Evolutionary conservation across 257 asterid species (phyloP), one percentile per base, ranked within the genome.

Genomic region (Echites panduratus): DNA sequence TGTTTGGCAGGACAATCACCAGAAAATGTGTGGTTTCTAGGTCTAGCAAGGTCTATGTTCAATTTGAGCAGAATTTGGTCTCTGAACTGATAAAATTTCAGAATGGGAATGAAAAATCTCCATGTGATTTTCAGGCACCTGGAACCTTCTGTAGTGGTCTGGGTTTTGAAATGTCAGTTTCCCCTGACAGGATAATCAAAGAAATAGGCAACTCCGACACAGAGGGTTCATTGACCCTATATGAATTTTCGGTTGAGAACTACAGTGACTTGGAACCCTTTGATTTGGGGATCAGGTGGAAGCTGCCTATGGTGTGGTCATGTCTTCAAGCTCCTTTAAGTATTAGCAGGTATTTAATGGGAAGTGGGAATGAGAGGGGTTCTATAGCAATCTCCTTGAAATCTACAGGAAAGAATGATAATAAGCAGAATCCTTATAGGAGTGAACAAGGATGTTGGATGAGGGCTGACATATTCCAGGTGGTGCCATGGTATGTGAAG

Each of bases 401-500:
- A 75, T 82, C 98, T 44, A 79, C 85, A 8, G 65, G 79, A 43
- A 69, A 32, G 63, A 77, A 72, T 78, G 86, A 74, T 75, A 70
- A 63, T 68, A 35, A 77, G 27, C 82, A 75, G 53, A 71, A 70
- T 70, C 54, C 79, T 71, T 81, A 64, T 62, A 50, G 32, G 38
- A 77, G 56, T 73, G 91, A 78, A 67, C 83, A 76, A 57, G 79
- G 73, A 76, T 86, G 96, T 73, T 76, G 75, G 84, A 68, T 85
- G 76, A 81, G 90, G 77, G 89, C 90, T 79, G 87, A 87, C 73
- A 68, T 95, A 72, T 95, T 92, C 82, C 99, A 95, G 81, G 88
- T 92, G 78, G 99, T 95, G 70, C 99, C 98, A 74, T 95, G 97
- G 99, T 95, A 95, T 82, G 97, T 95, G 62, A 95, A 95, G 85